phyloP scores from a whole-genome alignment of 306 rosid species.

The Spatholobus suberectus region DNA sequence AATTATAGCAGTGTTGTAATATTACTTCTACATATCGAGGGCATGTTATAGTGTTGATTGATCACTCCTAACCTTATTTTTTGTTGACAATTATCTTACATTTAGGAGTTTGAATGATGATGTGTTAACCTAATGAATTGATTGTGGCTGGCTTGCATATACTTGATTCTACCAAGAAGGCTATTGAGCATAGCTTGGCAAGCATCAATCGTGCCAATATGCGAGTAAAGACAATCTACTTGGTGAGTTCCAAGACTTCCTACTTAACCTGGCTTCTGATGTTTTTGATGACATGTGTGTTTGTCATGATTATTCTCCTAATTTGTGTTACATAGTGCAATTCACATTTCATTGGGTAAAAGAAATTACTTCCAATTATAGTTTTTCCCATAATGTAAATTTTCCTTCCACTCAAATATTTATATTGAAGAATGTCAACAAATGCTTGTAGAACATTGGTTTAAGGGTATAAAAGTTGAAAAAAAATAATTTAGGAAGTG shows the following conservation, averaged over 20 bases:
- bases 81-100: not conserved
- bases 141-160: conserved; percentile 58
- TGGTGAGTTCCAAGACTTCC: conserved; percentile 76
- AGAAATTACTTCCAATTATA: not conserved
- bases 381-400: not conserved
- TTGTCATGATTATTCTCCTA: conserved; percentile 88
- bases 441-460: no score
- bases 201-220: conserved; percentile 82
- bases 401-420: no score
- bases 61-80: not conserved
- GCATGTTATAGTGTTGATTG: not conserved
- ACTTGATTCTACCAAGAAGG: conserved; percentile 87
- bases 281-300: conserved; percentile 73
- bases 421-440: no score
- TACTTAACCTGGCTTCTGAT: conserved; percentile 84
- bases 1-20: not conserved
- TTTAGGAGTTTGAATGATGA: not conserved
- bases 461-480: no score
- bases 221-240: conserved; percentile 70
- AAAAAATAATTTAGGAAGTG: not conserved
- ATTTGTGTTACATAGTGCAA: conserved; percentile 70
- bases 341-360: conserved; percentile 1
- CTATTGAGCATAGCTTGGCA: conserved; percentile 88
- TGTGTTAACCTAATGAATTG: conserved; percentile 19
- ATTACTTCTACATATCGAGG: not conserved